phyloP scores from a whole-genome alignment of 164 flowering plant species.

The Vitis amurensis region DNA sequence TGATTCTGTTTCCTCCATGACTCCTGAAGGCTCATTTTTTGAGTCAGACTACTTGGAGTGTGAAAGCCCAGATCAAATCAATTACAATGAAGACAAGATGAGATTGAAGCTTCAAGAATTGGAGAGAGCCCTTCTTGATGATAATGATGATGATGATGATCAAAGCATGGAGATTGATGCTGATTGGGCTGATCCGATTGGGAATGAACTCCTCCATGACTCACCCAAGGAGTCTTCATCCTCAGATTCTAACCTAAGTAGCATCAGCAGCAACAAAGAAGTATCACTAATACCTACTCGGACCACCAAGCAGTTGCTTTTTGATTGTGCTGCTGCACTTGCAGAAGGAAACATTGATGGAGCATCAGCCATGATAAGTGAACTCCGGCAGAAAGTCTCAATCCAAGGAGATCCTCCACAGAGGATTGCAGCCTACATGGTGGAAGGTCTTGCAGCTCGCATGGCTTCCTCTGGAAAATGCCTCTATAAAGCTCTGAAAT shows the following conservation, averaged over 20 bases:
- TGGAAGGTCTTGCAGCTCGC: conserved; percentile 95
- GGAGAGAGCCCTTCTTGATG: conserved; percentile 70
- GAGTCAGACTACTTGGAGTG: conserved; percentile 41
- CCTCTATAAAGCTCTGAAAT: conserved; percentile 77
- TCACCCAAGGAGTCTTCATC: conserved; percentile 83
- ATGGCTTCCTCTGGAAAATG: conserved; percentile 78
- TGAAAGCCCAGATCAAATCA: conserved; percentile 41
- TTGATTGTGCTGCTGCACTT: conserved; percentile 71
- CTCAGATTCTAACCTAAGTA: conserved; percentile 58
- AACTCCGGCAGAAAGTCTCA: conserved; percentile 78
- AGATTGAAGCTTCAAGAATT: conserved; percentile 76
- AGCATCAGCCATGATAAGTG: conserved; percentile 57
- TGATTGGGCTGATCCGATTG: conserved; percentile 55
- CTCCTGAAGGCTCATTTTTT: conserved; percentile 26
- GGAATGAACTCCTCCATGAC: conserved; percentile 38
- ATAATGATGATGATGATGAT: conserved; percentile 45
- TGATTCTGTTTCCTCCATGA: conserved; percentile 23
- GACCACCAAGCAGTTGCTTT: conserved; percentile 70
- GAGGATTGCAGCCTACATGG: conserved; percentile 97
- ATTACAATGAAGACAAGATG: conserved; percentile 57
- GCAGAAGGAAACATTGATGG: conserved; percentile 65
- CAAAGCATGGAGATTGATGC: conserved; percentile 62
- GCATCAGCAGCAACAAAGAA: conserved; percentile 63
- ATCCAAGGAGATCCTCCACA: conserved; percentile 91
- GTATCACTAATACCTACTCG: conserved; percentile 22